Evolutionary conservation across 805 yeast genomes (phyloP).

Genomic region (Candida adriatica): DNA sequence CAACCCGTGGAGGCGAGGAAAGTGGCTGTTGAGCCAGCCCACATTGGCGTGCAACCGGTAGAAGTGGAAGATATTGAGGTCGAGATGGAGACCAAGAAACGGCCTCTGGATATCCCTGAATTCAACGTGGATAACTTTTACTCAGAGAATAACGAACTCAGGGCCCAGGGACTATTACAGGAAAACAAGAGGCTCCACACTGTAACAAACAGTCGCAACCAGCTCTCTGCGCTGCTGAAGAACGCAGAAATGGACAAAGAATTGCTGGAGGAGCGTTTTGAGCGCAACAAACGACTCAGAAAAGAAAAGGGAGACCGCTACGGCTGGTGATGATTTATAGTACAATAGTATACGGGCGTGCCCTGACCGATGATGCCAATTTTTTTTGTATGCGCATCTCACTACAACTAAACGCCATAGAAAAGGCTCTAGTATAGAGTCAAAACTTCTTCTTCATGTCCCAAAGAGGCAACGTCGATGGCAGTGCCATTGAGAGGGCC

Average conservation of each 20-base stretch:
- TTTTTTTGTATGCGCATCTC: too few relatives aligned
- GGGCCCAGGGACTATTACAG: conserved; percentile 16
- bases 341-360: neutral
- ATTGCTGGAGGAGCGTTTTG: conserved; percentile 18
- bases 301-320: conserved; percentile 19
- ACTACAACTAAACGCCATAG: too few relatives aligned
- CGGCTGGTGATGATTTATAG: conserved; percentile 19
- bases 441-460: conserved; percentile 1
- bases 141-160: conserved; percentile 16
- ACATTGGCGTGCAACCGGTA: conserved; percentile 2
- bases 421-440: neutral
- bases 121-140: conserved; percentile 19
- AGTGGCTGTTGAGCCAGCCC: neutral
- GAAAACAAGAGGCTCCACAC: conserved; percentile 19
- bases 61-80: conserved; percentile 1
- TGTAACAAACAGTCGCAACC: conserved; percentile 20
- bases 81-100: neutral
- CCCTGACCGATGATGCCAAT: conserved; percentile 2
- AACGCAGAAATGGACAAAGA: conserved; percentile 22
- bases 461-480: conserved; percentile 4
- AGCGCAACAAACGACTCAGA: conserved; percentile 16
- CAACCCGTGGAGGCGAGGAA: neutral
- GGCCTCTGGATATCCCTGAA: conserved; percentile 14
- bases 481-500: conserved; percentile 16
- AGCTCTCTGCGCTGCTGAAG: conserved; percentile 21